Evolutionary conservation across 306 rosid genomes (phyloP).

Genomic region (Cucurbita moschata): DNA sequence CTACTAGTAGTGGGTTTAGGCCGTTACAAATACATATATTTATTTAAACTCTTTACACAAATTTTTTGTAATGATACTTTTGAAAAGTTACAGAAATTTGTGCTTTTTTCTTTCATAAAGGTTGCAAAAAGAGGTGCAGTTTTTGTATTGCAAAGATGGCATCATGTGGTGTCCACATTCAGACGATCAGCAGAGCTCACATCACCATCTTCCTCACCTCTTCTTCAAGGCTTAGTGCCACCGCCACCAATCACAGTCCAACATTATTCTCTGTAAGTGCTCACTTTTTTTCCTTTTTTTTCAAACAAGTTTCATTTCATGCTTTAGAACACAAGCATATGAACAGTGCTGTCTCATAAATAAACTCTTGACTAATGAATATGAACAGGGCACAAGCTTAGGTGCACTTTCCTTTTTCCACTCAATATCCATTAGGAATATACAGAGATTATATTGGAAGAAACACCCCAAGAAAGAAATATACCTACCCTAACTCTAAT

Average conservation of each 20-base stretch:
- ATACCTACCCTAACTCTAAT: not conserved
- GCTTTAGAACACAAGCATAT: not conserved
- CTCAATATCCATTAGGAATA: not conserved
- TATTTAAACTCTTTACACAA: not conserved
- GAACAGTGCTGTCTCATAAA: not conserved
- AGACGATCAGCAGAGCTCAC: not conserved
- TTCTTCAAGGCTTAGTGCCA: not conserved
- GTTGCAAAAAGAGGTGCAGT: not conserved
- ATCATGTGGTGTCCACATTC: conserved; percentile 7
- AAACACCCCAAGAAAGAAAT: not conserved
- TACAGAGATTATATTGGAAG: not conserved
- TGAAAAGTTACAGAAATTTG: conserved; percentile 2
- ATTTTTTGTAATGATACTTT: not conserved
- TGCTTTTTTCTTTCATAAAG: not conserved
- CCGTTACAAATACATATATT: not conserved
- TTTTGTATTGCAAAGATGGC: conserved; percentile 6
- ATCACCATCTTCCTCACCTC: conserved; percentile 4
- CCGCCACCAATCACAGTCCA: not conserved
- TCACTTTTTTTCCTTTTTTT: not conserved
- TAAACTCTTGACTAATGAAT: not conserved
- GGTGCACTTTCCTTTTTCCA: not conserved
- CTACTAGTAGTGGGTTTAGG: too few relatives aligned
- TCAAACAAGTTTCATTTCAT: not conserved
- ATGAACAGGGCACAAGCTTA: not conserved
- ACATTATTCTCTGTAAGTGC: not conserved